Base-by-base conservation (phyloP, 768 basidiomycete species). In the Tylopilus rubrobrunneus region DNA sequence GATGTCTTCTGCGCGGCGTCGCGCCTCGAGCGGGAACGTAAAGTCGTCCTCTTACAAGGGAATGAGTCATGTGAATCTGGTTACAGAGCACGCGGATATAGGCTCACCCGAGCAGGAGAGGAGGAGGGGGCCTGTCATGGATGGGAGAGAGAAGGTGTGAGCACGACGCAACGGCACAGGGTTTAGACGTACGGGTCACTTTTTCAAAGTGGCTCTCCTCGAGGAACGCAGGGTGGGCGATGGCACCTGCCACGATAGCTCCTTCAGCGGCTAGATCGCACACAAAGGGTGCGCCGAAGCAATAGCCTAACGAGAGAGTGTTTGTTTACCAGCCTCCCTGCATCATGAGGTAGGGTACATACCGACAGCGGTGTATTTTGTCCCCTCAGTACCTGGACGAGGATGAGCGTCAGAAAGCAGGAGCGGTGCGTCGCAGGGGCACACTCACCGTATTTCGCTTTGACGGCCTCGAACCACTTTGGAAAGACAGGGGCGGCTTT, bases 1-100 rank as follows among this genome's bases (percentile, higher is more conserved):
- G 9, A 84, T 76, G 41, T 81, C 81, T 54, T 85, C 82, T 0
- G 81, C 83, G 1, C 76, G 72, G 21, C 78, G 74, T 21, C 84
- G 79, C 0, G 73, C 71, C 12, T 74, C 74, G 6, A 74, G 51
- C 0, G 78, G 73, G 68, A 85, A 85, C 0, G 78, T 72, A 2
- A 64, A 56, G 62, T 85, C 83, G 14, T 62, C 70, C 65, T 85
- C 82, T 79, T 62, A 17, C 4, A 3, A 23, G 21, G 21, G 14
- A 9, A 6, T 4, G 12, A 28, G 28, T 45, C 28, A 45, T 14
- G 31, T 37, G 2, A 3, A 31, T 31, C 7, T 8, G 11, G 34
- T 17, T 15, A 31, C 10, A 34, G 12, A 6, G n/a, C 14, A 21
- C 19, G 19, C 31, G 17, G 33, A 36, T n/a, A 7, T 7, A 25